A percentile compares a stretch with the other conserved stretches of the same genome.
phyloP scores from a whole-genome alignment of 352 stramenopile genomes.

The Globisporangium okanoganense region DNA sequence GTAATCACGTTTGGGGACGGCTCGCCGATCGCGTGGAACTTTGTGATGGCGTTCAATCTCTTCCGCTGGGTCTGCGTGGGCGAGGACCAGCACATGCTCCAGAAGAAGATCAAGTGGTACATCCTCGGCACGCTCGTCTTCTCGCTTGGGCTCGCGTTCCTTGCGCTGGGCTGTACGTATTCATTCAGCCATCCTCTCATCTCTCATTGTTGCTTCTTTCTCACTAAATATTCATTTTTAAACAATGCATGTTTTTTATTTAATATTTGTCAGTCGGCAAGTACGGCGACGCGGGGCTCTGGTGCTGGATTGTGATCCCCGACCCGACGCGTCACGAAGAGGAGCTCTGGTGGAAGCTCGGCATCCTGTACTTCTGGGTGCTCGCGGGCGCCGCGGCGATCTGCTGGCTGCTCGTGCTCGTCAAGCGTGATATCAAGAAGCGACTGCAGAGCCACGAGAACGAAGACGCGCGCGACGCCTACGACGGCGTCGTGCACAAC shows the following conservation, averaged over 20 bases:
- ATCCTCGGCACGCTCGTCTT: constrained; percentile 57
- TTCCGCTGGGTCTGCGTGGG: constrained; percentile 82
- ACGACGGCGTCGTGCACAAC: constrained; percentile 80
- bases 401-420: constrained; percentile 54
- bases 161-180: constrained; percentile 35
- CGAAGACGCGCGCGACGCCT: constrained; percentile 67
- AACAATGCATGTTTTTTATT: not conserved
- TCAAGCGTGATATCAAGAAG: constrained; percentile 80
- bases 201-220: not conserved
- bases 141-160: constrained; percentile 49
- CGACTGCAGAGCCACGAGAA: constrained; percentile 69
- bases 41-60: constrained; percentile 81
- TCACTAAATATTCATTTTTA: not conserved
- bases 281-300: constrained; percentile 65
- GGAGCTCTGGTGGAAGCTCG: constrained; percentile 74
- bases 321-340: constrained; percentile 28
- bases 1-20: constrained; percentile 79
- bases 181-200: not conserved
- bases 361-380: constrained; percentile 74
- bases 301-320: constrained; percentile 73
- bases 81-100: constrained; percentile 79
- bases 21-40: constrained; percentile 77
- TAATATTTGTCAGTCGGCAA: constrained; percentile 31
- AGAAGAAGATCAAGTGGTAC: constrained; percentile 83
- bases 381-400: constrained; percentile 51